Conservation (phyloP, 139 green algal genomes). For the Micromonas pusilla region DNA sequence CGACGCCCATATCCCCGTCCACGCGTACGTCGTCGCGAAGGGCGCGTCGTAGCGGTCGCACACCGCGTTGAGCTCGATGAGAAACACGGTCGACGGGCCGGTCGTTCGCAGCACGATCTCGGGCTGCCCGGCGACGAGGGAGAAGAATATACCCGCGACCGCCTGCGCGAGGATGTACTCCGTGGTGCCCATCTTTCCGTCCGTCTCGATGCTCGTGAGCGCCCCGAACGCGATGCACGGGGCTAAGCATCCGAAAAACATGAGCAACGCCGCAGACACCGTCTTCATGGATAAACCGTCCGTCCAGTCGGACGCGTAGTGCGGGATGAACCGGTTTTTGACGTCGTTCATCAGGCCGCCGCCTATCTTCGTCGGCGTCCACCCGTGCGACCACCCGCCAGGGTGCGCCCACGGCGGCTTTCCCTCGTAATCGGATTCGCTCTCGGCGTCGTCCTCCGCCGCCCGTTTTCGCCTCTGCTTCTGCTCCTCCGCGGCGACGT, state of each 20-base stretch:
- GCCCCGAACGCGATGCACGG: slow-evolving; percentile 16
- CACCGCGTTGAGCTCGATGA: slow-evolving; percentile 2
- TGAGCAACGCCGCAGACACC: slow-evolving; percentile 12
- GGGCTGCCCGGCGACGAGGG: slow-evolving; percentile 9
- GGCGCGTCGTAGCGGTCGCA: not conserved
- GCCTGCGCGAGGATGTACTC: slow-evolving; percentile 8
- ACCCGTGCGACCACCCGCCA: no score
- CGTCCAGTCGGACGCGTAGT: slow-evolving; percentile 9
- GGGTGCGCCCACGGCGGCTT: not conserved
- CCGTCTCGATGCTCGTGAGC: not conserved
- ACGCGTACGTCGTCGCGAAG: slow-evolving; percentile 5
- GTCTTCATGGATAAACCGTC: not conserved
- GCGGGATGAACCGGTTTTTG: not conserved
- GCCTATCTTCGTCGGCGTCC: not conserved
- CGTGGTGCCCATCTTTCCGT: slow-evolving; percentile 7
- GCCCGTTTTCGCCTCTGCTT: not conserved
- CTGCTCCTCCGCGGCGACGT: not conserved
- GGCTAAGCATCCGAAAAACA: slow-evolving; percentile 17
- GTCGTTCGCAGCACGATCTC: slow-evolving; percentile 10
- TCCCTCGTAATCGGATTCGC: no score
- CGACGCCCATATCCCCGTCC: slow-evolving; percentile 10
- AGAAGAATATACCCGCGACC: not conserved
- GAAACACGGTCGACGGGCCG: slow-evolving; percentile 12
- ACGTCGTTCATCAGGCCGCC: slow-evolving; percentile 1
- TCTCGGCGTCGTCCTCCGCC: not conserved